Percentiles rank a stretch among this genome's conserved stretches.
phyloP scores from a whole-genome alignment of 306 rosid genomes.

The Castanea crenata region DNA sequence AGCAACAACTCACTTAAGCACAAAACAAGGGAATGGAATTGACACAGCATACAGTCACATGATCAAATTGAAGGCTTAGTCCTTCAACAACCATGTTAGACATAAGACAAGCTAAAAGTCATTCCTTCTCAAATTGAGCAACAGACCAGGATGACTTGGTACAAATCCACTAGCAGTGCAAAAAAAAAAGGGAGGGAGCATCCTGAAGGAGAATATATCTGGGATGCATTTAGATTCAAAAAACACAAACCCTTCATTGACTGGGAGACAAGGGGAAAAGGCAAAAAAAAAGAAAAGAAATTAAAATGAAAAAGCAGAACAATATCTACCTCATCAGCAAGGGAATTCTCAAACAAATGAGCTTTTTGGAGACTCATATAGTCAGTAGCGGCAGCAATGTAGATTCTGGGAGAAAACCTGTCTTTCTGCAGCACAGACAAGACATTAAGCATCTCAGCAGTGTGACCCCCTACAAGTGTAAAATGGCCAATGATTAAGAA shows the following conservation, averaged over 20 bases:
- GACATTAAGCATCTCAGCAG: conserved; percentile 91
- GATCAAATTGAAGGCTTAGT: background rate
- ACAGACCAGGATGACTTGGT: conserved; percentile 1
- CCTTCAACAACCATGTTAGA: background rate
- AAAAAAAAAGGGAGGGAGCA: background rate
- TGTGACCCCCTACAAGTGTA: conserved; percentile 64
- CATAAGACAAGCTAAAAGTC: background rate
- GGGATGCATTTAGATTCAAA: too few species aligned
- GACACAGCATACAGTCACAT: background rate
- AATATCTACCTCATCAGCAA: conserved; percentile 39
- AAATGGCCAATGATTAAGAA: background rate
- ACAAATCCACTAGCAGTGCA: conserved; percentile 6
- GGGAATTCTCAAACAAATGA: conserved; percentile 49
- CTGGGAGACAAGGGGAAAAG: too few species aligned
- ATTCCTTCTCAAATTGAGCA: background rate
- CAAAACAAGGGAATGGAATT: background rate
- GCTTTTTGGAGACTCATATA: conserved; percentile 93
- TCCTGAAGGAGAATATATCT: too few species aligned
- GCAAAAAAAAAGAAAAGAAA: background rate
- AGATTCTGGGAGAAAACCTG: conserved; percentile 67
- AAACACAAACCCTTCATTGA: too few species aligned
- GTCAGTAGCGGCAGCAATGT: conserved; percentile 86
- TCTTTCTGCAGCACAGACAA: conserved; percentile 62
- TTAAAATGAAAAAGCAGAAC: background rate
- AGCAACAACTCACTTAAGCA: background rate